Conservation (phyloP, 148 eudicot species). For the Simmondsia chinensis region DNA sequence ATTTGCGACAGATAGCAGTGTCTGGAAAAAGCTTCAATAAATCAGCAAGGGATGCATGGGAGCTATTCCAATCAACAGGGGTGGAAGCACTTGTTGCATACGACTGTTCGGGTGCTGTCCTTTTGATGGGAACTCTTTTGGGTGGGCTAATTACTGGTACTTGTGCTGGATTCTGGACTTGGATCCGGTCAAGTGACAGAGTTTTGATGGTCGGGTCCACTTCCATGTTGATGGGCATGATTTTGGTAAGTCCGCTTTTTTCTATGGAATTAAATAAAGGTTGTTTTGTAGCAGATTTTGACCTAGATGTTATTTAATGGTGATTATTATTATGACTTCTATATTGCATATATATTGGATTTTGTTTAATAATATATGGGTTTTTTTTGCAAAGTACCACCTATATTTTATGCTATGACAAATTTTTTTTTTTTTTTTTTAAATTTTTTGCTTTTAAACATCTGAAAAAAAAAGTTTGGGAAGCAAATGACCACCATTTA, state of each 20-base stretch:
- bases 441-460: too few species aligned
- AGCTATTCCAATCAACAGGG: constrained; percentile 91
- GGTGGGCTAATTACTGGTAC: constrained; percentile 93
- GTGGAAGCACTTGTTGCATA: constrained; percentile 92
- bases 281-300: too few species aligned
- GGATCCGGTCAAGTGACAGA: constrained; percentile 55
- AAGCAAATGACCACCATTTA: too few species aligned
- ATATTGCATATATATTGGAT: too few species aligned
- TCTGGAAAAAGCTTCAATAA: constrained; percentile 90
- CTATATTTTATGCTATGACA: too few species aligned
- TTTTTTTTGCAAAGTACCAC: too few species aligned
- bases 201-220: constrained; percentile 84
- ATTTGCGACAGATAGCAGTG: constrained; percentile 62
- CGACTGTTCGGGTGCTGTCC: constrained; percentile 96
- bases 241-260: constrained; percentile 45
- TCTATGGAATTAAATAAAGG: not conserved
- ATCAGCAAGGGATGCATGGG: constrained; percentile 99
- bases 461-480: too few species aligned
- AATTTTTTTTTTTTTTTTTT: too few species aligned
- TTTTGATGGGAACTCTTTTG: constrained; percentile 74
- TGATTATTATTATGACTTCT: too few species aligned
- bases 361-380: too few species aligned
- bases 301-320: too few species aligned
- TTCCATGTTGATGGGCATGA: constrained; percentile 94
- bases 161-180: constrained; percentile 77